Percentiles rank a stretch among this genome's conserved stretches.
phyloP scores from a whole-genome alignment of 108 stramenopile species.

The Aurantiochytrium sp. region DNA sequence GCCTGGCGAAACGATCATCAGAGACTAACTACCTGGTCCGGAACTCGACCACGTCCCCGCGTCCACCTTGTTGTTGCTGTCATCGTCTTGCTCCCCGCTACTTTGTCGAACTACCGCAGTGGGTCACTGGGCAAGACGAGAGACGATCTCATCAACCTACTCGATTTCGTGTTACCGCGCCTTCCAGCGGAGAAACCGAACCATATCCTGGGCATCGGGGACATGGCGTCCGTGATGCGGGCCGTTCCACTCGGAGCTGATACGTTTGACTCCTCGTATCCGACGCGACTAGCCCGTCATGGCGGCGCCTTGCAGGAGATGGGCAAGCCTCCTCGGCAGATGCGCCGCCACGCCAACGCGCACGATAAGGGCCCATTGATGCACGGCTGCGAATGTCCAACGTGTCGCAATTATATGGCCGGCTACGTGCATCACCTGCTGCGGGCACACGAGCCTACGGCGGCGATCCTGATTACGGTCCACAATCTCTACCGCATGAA shows the following conservation, averaged over 20 bases:
- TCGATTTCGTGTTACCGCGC: constrained; percentile 79
- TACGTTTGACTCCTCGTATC: constrained; percentile 85
- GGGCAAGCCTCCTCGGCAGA: constrained; percentile 57
- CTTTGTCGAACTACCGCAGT: too few species aligned
- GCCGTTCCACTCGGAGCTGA: constrained; percentile 76
- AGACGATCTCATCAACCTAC: constrained; percentile 73
- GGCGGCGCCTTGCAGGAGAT: constrained; percentile 66
- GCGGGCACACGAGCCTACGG: constrained; percentile 80
- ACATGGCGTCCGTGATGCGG: constrained; percentile 71
- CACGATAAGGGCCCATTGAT: constrained; percentile 66
- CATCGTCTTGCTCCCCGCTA: too few species aligned
- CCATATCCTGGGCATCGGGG: constrained; percentile 85
- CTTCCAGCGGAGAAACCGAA: constrained; percentile 66
- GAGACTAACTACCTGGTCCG: too few species aligned
- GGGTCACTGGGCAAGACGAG: constrained; percentile 79
- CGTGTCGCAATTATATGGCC: constrained; percentile 76
- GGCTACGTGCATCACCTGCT: constrained; percentile 85
- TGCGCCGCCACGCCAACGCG: constrained; percentile 61
- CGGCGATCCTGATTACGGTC: constrained; percentile 65
- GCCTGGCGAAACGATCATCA: background rate
- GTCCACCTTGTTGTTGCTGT: too few species aligned
- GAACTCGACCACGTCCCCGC: too few species aligned
- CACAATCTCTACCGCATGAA: constrained; percentile 91
- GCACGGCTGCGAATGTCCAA: constrained; percentile 67
- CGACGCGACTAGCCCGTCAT: constrained; percentile 75